A percentile compares a stretch with the other conserved stretches of the same genome.
Evolutionary conservation across 495 filamentous ascomycete species (phyloP).

Genomic region (Parmelia sp.): DNA sequence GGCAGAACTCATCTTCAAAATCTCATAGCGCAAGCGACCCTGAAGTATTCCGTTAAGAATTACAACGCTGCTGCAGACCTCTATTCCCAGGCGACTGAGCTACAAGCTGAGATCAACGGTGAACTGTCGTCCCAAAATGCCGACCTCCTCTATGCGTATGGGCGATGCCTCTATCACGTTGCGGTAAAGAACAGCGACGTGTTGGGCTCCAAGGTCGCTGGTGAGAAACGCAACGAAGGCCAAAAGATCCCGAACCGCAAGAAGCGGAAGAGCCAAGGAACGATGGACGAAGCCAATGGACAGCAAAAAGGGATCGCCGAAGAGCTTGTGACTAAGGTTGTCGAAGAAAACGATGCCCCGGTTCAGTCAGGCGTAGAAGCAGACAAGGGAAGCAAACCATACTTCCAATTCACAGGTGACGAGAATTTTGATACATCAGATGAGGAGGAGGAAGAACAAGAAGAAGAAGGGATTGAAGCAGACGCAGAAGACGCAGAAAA

Average conservation of each 20-base stretch:
- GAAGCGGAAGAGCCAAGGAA: constrained; percentile 16
- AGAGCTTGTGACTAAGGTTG: constrained; percentile 32
- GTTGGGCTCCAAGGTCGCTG: constrained; percentile 71
- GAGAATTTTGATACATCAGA: constrained; percentile 80
- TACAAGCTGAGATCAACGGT: constrained; percentile 87
- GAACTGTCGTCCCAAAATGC: constrained; percentile 86
- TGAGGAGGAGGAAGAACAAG: constrained; percentile 66
- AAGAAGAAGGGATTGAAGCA: constrained; percentile 42
- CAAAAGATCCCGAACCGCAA: constrained; percentile 36
- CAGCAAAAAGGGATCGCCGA: constrained; percentile 13
- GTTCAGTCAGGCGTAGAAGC: constrained; percentile 37
- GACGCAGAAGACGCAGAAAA: constrained; percentile 43
- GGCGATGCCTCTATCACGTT: constrained; percentile 84
- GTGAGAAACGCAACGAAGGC: constrained; percentile 39
- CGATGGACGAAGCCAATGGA: background rate
- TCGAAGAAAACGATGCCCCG: constrained; percentile 36
- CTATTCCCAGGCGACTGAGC: constrained; percentile 79
- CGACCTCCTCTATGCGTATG: constrained; percentile 88
- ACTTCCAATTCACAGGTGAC: constrained; percentile 90
- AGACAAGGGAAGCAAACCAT: constrained; percentile 52
- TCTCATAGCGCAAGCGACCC: constrained; percentile 53
- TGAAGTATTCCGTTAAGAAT: constrained; percentile 77
- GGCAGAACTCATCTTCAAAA: constrained; percentile 32
- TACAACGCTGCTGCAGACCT: constrained; percentile 76
- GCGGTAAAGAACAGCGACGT: constrained; percentile 93